phyloP scores from a whole-genome alignment of 2,329 filamentous ascomycete species.

The Moelleriella libera region DNA sequence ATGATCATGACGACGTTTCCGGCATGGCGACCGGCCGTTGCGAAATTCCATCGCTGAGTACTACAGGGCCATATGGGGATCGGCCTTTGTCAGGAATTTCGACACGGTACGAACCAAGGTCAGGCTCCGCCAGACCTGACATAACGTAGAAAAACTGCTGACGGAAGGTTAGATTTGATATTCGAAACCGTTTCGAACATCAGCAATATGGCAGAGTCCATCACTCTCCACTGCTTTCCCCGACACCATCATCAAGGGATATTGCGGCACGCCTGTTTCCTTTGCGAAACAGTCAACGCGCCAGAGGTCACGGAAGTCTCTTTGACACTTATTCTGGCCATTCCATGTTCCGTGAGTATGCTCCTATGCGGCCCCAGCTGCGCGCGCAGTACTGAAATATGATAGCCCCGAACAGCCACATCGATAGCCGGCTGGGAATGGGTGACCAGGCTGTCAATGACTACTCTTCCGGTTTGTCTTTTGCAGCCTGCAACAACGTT shows the following conservation, averaged over 20 bases:
- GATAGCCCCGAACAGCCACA: constrained; percentile 11
- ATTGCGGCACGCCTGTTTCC: constrained; percentile 11
- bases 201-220: constrained; percentile 21
- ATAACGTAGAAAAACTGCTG: neutral
- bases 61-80: constrained; percentile 11
- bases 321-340: constrained; percentile 3
- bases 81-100: constrained; percentile 8
- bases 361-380: neutral
- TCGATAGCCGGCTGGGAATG: constrained; percentile 14
- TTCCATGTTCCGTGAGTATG: constrained; percentile 4
- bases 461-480: constrained; percentile 14
- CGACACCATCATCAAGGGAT: constrained; percentile 16
- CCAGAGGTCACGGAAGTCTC: constrained; percentile 6
- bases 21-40: constrained; percentile 8
- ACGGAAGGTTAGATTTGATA: constrained; percentile 14
- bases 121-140: neutral
- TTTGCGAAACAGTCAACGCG: constrained; percentile 10
- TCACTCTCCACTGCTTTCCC: constrained; percentile 23
- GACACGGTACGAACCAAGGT: constrained; percentile 13
- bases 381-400: constrained; percentile 4
- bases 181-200: constrained; percentile 17
- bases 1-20: constrained; percentile 12
- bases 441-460: constrained; percentile 17
- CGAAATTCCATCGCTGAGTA: constrained; percentile 6
- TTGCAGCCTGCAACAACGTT: constrained; percentile 10